Conservation (phyloP, 768 basidiomycete genomes). For the Udeniomyces megalosporus region DNA sequence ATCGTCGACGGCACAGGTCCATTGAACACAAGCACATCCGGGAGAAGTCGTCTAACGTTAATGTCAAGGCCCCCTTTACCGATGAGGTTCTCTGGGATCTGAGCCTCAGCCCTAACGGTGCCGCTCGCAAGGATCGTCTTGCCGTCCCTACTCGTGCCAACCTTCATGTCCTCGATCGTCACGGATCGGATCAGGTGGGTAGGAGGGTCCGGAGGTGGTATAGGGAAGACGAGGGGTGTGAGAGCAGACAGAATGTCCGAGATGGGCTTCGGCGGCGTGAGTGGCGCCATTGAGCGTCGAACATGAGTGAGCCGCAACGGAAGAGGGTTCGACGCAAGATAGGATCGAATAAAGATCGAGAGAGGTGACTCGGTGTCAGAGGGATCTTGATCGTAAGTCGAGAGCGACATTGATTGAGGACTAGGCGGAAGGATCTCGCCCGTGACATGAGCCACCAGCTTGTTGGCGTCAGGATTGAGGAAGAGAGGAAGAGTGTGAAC, state of each 20-base stretch:
- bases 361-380: not conserved
- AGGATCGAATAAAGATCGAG: not conserved
- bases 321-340: not conserved
- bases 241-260: not conserved
- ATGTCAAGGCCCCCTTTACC: not conserved
- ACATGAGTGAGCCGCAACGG: not conserved
- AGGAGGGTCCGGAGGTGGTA: conserved; percentile 1
- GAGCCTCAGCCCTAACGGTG: not conserved
- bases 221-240: not conserved
- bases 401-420: not conserved
- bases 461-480: not conserved
- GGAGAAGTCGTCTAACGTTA: not conserved
- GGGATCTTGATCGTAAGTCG: not conserved
- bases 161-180: conserved; percentile 11
- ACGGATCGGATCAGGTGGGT: not conserved
- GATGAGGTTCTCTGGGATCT: not conserved
- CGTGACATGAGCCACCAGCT: not conserved
- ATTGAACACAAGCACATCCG: not conserved
- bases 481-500: not conserved
- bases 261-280: not conserved
- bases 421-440: not conserved
- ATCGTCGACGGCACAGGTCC: not conserved
- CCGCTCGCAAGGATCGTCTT: not conserved
- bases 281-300: not conserved
- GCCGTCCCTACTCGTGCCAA: not conserved